Evolutionary conservation across 352 stramenopile species (phyloP).

Genomic region (Globisporangium paroecandrum): DNA sequence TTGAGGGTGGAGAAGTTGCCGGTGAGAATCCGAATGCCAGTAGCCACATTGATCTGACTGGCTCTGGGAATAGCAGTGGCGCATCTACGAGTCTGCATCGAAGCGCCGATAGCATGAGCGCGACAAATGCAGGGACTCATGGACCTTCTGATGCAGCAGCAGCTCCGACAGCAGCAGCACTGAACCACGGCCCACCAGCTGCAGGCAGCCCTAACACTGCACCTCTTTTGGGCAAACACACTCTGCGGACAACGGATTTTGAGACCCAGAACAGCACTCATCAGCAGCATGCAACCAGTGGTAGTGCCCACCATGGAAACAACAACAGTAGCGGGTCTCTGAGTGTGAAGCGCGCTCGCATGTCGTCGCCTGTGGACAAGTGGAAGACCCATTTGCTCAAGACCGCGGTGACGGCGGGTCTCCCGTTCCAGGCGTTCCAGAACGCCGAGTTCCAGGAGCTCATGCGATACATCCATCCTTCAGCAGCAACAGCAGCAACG

Average conservation of each 20-base stretch:
- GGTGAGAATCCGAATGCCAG: background rate
- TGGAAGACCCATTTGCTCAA: constrained; percentile 29
- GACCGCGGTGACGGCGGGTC: constrained; percentile 29
- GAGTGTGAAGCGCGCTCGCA: constrained; percentile 6
- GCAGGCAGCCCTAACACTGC: too few species aligned
- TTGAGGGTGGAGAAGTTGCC: background rate
- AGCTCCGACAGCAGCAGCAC: background rate
- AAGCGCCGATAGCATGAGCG: background rate
- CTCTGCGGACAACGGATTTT: background rate
- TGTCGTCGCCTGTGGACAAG: too few species aligned
- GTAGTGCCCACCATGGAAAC: background rate
- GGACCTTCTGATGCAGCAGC: background rate
- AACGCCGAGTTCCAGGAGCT: constrained; percentile 43
- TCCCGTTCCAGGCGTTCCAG: constrained; percentile 39
- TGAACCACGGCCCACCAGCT: background rate
- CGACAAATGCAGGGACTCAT: background rate
- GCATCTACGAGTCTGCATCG: background rate
- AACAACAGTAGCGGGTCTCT: background rate
- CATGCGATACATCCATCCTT: constrained; percentile 27
- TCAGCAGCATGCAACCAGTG: background rate
- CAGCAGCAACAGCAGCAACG: background rate
- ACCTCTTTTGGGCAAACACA: constrained; percentile 5
- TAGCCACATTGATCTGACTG: background rate
- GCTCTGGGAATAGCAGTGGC: background rate
- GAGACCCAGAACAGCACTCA: background rate